Conservation (phyloP, 2,329 filamentous ascomycete species). For the Arthrinium puccinioides region DNA sequence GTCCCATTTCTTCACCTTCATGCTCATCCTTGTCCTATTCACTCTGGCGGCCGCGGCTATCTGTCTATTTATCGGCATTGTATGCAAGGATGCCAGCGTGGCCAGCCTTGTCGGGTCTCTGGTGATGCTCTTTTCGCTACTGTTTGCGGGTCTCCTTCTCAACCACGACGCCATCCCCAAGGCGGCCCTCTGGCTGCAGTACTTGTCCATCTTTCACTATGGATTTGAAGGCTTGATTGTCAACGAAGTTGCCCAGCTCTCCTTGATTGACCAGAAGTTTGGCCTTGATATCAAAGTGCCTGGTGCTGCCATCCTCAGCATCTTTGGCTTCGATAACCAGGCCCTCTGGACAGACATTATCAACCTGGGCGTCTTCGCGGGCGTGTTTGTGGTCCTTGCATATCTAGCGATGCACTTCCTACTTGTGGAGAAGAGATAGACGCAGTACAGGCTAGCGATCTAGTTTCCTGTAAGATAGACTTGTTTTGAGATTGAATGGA, state of each 20-base stretch:
- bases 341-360: slow-evolving; percentile 80
- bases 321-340: slow-evolving; percentile 86
- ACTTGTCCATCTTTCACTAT: slow-evolving; percentile 95
- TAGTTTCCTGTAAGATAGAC: slow-evolving; percentile 5
- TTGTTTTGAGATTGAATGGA: neutral
- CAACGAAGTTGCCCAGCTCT: slow-evolving; percentile 89
- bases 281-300: slow-evolving; percentile 95
- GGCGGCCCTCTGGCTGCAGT: slow-evolving; percentile 83
- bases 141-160: slow-evolving; percentile 88
- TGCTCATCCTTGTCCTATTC: slow-evolving; percentile 88
- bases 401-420: slow-evolving; percentile 91
- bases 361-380: slow-evolving; percentile 75
- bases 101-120: slow-evolving; percentile 90
- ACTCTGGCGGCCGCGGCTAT: slow-evolving; percentile 91
- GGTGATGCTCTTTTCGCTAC: slow-evolving; percentile 93
- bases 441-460: neutral
- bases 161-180: slow-evolving; percentile 91
- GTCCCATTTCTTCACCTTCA: slow-evolving; percentile 82
- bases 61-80: slow-evolving; percentile 91
- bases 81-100: slow-evolving; percentile 85
- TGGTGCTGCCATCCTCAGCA: slow-evolving; percentile 86
- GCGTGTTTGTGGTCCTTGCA: slow-evolving; percentile 76
- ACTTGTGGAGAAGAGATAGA: slow-evolving; percentile 77
- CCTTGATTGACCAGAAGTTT: slow-evolving; percentile 88
- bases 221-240: slow-evolving; percentile 95